Evolutionary conservation across 805 yeast genomes (phyloP).

Genomic region (Candida nitratophila): DNA sequence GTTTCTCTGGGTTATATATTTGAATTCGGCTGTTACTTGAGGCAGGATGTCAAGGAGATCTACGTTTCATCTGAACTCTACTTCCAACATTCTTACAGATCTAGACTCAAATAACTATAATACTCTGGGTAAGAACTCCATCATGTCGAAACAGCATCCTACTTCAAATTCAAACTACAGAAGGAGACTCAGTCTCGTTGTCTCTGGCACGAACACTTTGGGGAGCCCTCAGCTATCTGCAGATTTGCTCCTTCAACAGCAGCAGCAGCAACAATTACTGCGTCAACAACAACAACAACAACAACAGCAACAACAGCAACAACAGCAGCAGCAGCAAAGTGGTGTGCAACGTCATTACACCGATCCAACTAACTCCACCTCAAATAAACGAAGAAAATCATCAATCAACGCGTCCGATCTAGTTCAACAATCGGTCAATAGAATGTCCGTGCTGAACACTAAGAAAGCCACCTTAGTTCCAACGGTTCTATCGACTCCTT

Average conservation of each 20-base stretch:
- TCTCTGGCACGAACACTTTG: neutral
- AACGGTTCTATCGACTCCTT: neutral
- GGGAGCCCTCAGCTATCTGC: neutral
- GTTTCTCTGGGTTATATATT: too few species aligned
- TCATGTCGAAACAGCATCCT: neutral
- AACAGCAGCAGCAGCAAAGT: neutral
- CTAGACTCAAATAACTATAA: neutral
- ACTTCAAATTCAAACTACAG: neutral
- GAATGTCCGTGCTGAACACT: slow-evolving; percentile 9
- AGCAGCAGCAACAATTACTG: neutral
- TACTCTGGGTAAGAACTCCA: neutral
- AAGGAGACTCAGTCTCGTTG: neutral
- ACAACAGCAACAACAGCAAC: neutral
- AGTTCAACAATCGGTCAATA: slow-evolving; percentile 19
- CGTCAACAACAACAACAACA: neutral
- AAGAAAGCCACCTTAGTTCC: neutral
- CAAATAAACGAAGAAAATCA: slow-evolving; percentile 13
- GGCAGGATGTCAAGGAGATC: too few species aligned
- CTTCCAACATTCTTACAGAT: neutral
- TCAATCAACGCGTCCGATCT: slow-evolving; percentile 19
- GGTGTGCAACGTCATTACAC: neutral
- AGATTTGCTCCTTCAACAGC: neutral
- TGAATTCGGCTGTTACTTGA: too few species aligned
- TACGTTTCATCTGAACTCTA: too few species aligned
- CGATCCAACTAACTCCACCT: neutral